Conservation (phyloP, 495 filamentous ascomycete species). For the Hypomontagnella submonticulosa region DNA sequence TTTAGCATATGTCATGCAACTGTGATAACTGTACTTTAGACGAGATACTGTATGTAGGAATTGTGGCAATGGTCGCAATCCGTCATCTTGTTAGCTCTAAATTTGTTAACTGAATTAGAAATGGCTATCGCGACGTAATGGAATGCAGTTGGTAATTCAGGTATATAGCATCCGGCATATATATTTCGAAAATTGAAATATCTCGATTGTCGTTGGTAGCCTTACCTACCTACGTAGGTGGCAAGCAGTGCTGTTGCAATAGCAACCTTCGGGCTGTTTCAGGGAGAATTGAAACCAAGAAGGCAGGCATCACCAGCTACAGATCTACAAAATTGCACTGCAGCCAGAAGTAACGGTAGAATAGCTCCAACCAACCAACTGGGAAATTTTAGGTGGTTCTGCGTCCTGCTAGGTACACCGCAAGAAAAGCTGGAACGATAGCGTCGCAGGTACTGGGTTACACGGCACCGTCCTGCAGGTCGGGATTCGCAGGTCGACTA, state of each 20-base stretch:
- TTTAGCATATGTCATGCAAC: neutral
- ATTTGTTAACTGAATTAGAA: conserved; percentile 7
- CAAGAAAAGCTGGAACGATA: conserved; percentile 39
- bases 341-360: neutral
- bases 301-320: conserved; percentile 8
- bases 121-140: neutral
- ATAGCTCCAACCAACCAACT: conserved; percentile 28
- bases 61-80: neutral
- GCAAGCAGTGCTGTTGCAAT: conserved; percentile 15
- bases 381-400: conserved; percentile 31
- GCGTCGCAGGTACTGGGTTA: conserved; percentile 34
- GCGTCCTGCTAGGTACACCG: conserved; percentile 47
- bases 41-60: too few relatives aligned
- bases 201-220: conserved; percentile 16
- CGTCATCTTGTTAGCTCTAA: conserved; percentile 1
- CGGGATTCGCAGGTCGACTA: conserved; percentile 24
- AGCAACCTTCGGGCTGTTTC: conserved; percentile 29
- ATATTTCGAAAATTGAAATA: conserved; percentile 3
- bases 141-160: neutral
- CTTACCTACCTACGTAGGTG: conserved; percentile 5
- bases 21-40: too few relatives aligned
- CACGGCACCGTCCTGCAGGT: conserved; percentile 28
- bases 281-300: conserved; percentile 18
- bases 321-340: neutral
- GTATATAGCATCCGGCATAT: neutral